A percentile compares a stretch with the other conserved stretches of the same genome.
Conservation (phyloP, 2,329 filamentous ascomycete genomes). For the Emmonsia crescens region DNA sequence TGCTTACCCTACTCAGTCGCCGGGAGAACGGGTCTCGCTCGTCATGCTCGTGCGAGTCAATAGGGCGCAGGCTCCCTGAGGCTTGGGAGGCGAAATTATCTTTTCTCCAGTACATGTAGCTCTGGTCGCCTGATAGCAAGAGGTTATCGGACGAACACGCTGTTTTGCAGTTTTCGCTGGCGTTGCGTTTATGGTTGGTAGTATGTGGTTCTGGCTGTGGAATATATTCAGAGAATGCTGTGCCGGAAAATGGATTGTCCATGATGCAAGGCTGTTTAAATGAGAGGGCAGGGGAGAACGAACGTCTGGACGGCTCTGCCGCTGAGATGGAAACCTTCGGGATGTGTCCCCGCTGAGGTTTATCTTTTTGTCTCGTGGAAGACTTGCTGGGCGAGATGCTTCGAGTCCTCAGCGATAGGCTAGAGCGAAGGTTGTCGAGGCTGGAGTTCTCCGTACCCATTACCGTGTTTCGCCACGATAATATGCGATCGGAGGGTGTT, state of each 20-base stretch:
- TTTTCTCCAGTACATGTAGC: constrained; percentile 45
- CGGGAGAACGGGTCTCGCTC: constrained; percentile 8
- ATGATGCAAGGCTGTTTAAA: background rate
- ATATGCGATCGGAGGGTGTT: constrained; percentile 62
- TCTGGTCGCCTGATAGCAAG: constrained; percentile 41
- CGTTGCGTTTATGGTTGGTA: background rate
- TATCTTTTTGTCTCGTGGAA: constrained; percentile 10
- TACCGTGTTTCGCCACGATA: constrained; percentile 73
- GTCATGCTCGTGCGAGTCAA: background rate
- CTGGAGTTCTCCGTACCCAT: constrained; percentile 41
- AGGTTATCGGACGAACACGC: constrained; percentile 29
- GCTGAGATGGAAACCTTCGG: constrained; percentile 6
- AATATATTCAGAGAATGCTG: constrained; percentile 3
- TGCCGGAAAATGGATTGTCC: constrained; percentile 7
- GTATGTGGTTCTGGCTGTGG: background rate
- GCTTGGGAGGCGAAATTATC: constrained; percentile 30
- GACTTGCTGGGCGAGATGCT: constrained; percentile 42
- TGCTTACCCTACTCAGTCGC: constrained; percentile 41
- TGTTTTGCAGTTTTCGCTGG: background rate
- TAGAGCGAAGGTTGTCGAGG: constrained; percentile 31
- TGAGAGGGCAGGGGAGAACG: constrained; percentile 14
- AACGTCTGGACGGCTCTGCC: constrained; percentile 19
- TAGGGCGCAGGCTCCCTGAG: constrained; percentile 16
- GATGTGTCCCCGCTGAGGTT: background rate
- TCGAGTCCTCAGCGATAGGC: constrained; percentile 24